Evolutionary conservation across 192 early-diverging fungal genomes (phyloP), one percentile per base, ranked within the genome.

Genomic region (Radiomyces spectabilis): DNA sequence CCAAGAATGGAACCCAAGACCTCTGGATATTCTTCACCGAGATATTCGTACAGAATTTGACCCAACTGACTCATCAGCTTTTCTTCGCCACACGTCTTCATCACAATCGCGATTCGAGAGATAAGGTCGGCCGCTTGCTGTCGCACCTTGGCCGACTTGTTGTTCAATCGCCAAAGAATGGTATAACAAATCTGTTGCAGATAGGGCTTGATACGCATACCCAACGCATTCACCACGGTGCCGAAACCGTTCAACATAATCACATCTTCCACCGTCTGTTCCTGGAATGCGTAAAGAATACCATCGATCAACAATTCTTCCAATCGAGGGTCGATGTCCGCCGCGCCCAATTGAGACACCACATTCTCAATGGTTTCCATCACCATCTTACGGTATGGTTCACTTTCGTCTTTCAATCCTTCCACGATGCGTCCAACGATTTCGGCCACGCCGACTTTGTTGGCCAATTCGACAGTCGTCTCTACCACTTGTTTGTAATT

Each of bases 21-120:
- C 62, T 99, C 97, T 6, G 97, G 97, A 59, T 95, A 99, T 67
- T 99, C 97, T 76, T 99, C 97, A 60, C 97, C 97, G 19, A 99
- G 80, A 63, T 98, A 96, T 69, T 99, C 97, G 69, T 92, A 99
- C 19, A 99, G 70, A 29, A 96, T 84, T n/a, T 89, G 79, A 55
- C 92, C 91, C 40, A 99, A 72, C 53, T 95, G 85, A 5, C 84
- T 81, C 88, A 99, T 92, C 41, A 98, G 65, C 63, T 94, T 89
- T 68, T 97, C 94, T 68, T 97, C 93, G 19, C 91, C 94, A 66
- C 95, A 99, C 0, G 78, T 82, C 56, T 85, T 81, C 94, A 98
- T 91, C 6, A 94, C 94, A 2, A 88, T 83, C 0, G 94, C 95
- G 41, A 97, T 91, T 6, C 89, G 86, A 0, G 94, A 92, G 37